Percentiles rank a stretch among this genome's conserved stretches.
phyloP scores from a whole-genome alignment of 495 filamentous ascomycete species.

The Penicillium robsamsonii region DNA sequence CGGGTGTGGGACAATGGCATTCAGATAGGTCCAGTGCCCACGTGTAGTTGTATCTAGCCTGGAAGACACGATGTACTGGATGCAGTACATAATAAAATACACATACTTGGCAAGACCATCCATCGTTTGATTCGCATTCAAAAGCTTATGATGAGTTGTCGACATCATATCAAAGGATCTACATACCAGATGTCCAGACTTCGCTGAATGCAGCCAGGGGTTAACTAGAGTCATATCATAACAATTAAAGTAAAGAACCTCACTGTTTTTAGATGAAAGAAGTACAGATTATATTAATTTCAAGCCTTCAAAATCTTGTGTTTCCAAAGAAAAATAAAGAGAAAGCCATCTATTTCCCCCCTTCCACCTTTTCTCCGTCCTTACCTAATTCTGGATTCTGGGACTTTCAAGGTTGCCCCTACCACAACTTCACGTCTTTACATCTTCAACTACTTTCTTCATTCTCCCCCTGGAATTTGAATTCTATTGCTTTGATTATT shows the following conservation, averaged over 20 bases:
- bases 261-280: neutral
- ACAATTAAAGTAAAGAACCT: neutral
- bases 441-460: conserved; percentile 4
- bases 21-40: neutral
- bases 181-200: neutral
- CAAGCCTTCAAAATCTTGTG: neutral
- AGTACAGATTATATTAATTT: neutral
- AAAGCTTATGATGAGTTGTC: conserved; percentile 2
- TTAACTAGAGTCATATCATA: conserved; percentile 1
- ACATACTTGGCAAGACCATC: conserved; percentile 3
- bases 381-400: conserved; percentile 15
- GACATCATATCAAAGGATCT: conserved; percentile 6
- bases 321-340: conserved; percentile 1
- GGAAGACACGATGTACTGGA: neutral
- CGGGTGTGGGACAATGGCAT: neutral
- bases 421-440: neutral
- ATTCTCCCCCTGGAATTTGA: neutral
- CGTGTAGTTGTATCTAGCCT: neutral
- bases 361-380: conserved; percentile 16
- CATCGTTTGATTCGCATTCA: neutral
- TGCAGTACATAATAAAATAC: neutral
- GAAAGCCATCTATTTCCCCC: conserved; percentile 13
- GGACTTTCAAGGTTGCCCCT: conserved; percentile 1
- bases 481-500: neutral
- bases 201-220: conserved; percentile 2